Evolutionary conservation across 2,329 filamentous ascomycete species (phyloP).

Genomic region (Talaromyces atroroseus): DNA sequence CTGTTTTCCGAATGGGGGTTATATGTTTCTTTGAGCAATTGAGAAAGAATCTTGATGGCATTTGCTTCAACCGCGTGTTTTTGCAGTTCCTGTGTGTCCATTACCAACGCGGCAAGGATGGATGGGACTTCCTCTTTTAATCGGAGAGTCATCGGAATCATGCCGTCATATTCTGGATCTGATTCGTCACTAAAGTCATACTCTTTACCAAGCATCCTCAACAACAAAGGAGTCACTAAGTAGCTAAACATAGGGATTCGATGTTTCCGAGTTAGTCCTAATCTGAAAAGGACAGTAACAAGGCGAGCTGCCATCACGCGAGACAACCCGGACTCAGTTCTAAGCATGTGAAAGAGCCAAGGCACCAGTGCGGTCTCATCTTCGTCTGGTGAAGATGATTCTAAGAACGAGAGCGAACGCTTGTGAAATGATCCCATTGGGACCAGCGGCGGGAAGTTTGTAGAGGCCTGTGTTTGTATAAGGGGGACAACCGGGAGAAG

Average conservation of each 20-base stretch:
- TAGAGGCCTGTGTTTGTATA: slow-evolving; percentile 27
- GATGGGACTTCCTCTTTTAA: slow-evolving; percentile 67
- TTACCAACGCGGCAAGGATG: slow-evolving; percentile 71
- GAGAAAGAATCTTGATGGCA: slow-evolving; percentile 57
- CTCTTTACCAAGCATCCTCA: slow-evolving; percentile 58
- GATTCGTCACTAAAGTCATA: slow-evolving; percentile 36
- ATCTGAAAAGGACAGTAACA: slow-evolving; percentile 63
- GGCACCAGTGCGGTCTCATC: slow-evolving; percentile 66
- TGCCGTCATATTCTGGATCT: slow-evolving; percentile 32
- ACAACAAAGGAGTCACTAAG: slow-evolving; percentile 64
- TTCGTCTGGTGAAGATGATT: slow-evolving; percentile 49
- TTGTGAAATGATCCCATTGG: slow-evolving; percentile 33
- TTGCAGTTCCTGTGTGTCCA: slow-evolving; percentile 73
- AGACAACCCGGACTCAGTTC: slow-evolving; percentile 53
- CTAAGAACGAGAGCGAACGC: slow-evolving; percentile 28
- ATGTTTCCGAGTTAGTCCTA: slow-evolving; percentile 59
- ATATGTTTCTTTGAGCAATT: slow-evolving; percentile 61
- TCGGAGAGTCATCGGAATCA: slow-evolving; percentile 42
- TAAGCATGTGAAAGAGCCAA: slow-evolving; percentile 63
- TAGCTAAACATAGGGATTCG: slow-evolving; percentile 61
- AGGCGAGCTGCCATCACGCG: slow-evolving; percentile 65
- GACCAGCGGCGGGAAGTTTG: slow-evolving; percentile 53
- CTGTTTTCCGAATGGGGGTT: slow-evolving; percentile 50
- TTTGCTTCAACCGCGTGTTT: slow-evolving; percentile 70
- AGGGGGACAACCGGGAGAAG: slow-evolving; percentile 52